Evolutionary conservation across 441 rosid species (phyloP).

Genomic region (Pelargonium fulgidum): DNA sequence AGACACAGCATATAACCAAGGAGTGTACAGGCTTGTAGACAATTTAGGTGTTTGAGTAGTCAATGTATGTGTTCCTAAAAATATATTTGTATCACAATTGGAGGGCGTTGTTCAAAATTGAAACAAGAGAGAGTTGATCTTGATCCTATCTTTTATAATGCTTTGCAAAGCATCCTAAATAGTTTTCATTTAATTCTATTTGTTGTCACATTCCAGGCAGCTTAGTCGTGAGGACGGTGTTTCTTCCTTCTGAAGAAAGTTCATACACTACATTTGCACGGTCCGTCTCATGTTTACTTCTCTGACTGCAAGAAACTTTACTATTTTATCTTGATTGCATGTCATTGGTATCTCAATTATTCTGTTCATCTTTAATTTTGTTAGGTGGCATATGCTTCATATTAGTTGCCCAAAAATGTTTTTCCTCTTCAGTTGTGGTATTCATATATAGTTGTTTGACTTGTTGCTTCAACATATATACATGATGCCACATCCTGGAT

Average conservation of each 20-base stretch:
- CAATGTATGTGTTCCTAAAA: constrained; percentile 8
- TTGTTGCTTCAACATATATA: too few relatives aligned
- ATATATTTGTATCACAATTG: background rate
- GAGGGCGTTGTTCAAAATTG: constrained; percentile 12
- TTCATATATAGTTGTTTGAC: too few relatives aligned
- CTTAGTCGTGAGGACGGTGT: constrained; percentile 83
- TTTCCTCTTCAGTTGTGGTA: too few relatives aligned
- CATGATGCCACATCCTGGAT: too few relatives aligned
- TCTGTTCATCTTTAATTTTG: background rate
- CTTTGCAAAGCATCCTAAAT: background rate
- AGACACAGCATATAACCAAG: constrained; percentile 93
- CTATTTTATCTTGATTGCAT: too few relatives aligned
- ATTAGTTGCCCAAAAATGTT: too few relatives aligned
- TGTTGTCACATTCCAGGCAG: constrained; percentile 49
- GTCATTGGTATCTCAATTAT: background rate
- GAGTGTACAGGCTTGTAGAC: constrained; percentile 87
- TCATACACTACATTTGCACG: constrained; percentile 87
- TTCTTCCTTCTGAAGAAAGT: constrained; percentile 95
- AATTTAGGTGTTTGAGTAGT: constrained; percentile 55
- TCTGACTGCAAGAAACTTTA: constrained; percentile 14
- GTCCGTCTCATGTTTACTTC: constrained; percentile 87
- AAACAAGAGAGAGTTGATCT: background rate
- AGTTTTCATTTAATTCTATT: background rate
- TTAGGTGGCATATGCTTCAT: background rate
- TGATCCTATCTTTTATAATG: background rate